Percentiles rank a stretch among this genome's conserved stretches.
phyloP scores from a whole-genome alignment of 495 filamentous ascomycete genomes.

The Pseudoneurospora amorphoporcata region DNA sequence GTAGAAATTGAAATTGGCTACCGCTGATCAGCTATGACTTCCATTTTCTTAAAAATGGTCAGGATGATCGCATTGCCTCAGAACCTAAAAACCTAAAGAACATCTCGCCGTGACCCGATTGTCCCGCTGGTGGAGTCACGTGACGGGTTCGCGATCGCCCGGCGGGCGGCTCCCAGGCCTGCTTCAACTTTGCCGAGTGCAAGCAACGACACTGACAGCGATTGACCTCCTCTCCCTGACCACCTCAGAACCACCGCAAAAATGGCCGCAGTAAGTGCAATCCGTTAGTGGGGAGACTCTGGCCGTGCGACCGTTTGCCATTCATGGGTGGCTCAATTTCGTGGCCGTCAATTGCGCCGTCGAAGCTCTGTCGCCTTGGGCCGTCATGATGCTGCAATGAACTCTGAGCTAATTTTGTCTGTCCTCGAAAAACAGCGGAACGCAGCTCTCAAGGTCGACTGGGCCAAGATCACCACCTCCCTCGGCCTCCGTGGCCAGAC shows the following conservation, averaged over 20 bases:
- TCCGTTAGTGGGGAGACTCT: conserved; percentile 11
- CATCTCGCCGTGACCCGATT: neutral
- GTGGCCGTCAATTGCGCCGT: conserved; percentile 6
- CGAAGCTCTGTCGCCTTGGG: neutral
- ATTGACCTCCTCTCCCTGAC: conserved; percentile 34
- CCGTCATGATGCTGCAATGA: conserved; percentile 1
- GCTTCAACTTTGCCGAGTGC: conserved; percentile 22
- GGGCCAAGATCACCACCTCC: conserved; percentile 79
- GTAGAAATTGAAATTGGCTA: neutral
- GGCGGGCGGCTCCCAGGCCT: conserved; percentile 4
- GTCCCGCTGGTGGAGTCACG: conserved; percentile 12
- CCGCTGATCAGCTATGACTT: neutral
- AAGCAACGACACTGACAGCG: conserved; percentile 26
- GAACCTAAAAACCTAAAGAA: neutral
- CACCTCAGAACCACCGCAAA: conserved; percentile 51
- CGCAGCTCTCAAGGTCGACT: conserved; percentile 99
- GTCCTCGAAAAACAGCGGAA: conserved; percentile 57
- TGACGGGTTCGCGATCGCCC: conserved; percentile 13
- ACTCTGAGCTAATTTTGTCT: conserved; percentile 40
- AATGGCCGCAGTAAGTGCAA: conserved; percentile 74
- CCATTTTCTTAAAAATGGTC: neutral
- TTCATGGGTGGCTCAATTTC: neutral
- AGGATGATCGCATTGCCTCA: neutral
- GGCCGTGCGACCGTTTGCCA: neutral
- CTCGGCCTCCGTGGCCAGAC: conserved; percentile 96